phyloP scores from a whole-genome alignment of 257 asterid genomes.

The Rubia yunnanensis region DNA sequence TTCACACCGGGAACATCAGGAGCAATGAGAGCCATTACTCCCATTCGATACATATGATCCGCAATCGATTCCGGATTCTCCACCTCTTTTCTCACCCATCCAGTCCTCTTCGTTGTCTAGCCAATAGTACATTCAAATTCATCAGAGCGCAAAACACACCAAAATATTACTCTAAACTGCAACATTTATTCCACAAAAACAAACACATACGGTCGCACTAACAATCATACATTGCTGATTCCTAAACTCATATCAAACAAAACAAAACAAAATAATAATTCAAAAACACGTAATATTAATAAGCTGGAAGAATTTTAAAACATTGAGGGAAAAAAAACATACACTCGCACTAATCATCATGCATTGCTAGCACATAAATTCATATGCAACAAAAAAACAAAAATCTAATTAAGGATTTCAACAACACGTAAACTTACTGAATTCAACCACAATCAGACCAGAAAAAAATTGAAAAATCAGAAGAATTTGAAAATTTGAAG shows the following conservation, averaged over 20 bases:
- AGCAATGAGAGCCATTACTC: constrained; percentile 82
- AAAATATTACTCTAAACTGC: neutral
- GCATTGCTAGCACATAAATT: too few species aligned
- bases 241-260: neutral
- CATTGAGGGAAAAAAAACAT: too few species aligned
- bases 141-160: neutral
- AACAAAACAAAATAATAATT: too few species aligned
- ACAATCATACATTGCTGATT: neutral
- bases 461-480: neutral
- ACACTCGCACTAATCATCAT: neutral
- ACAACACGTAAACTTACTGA: too few species aligned
- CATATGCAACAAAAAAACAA: too few species aligned
- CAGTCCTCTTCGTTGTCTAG: constrained; percentile 81
- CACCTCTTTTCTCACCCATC: constrained; percentile 68
- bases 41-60: constrained; percentile 98
- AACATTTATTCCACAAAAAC: neutral
- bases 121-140: constrained; percentile 8
- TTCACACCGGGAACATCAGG: constrained; percentile 78
- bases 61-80: constrained; percentile 79
- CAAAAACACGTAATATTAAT: too few species aligned
- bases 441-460: neutral
- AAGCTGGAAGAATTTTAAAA: too few species aligned
- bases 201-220: neutral
- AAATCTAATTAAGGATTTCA: too few species aligned
- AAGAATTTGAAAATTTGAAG: too few species aligned